phyloP scores from a whole-genome alignment of 2,329 filamentous ascomycete genomes.

The Trichophyton rubrum region DNA sequence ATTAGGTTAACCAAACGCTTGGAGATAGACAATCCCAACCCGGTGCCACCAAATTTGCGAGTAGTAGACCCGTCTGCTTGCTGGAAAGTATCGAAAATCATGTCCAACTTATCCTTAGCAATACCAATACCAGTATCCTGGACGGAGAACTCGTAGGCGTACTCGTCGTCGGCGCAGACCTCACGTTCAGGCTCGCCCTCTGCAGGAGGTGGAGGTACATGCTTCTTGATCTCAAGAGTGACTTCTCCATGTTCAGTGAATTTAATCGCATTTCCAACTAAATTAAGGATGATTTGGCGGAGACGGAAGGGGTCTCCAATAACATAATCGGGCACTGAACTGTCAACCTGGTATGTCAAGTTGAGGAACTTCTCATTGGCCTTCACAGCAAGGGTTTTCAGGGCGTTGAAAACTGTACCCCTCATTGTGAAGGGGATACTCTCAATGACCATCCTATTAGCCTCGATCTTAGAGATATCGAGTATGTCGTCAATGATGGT shows the following conservation, averaged over 20 bases:
- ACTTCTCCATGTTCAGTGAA: slow-evolving; percentile 97
- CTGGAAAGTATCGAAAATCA: slow-evolving; percentile 98
- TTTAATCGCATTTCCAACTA: slow-evolving; percentile 97
- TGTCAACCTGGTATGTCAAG: slow-evolving; percentile 86
- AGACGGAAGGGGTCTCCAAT: slow-evolving; percentile 93
- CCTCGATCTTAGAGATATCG: slow-evolving; percentile 69
- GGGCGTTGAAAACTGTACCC: slow-evolving; percentile 88
- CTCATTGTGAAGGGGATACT: slow-evolving; percentile 92
- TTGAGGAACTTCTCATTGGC: slow-evolving; percentile 92
- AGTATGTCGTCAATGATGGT: slow-evolving; percentile 84
- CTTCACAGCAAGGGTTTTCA: slow-evolving; percentile 94
- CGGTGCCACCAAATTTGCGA: slow-evolving; percentile 87
- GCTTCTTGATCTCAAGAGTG: slow-evolving; percentile 61
- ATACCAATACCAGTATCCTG: slow-evolving; percentile 96
- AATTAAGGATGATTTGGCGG: slow-evolving; percentile 89
- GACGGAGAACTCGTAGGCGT: slow-evolving; percentile 90
- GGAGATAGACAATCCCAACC: slow-evolving; percentile 85
- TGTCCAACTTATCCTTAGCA: slow-evolving; percentile 81
- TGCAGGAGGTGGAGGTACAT: neutral
- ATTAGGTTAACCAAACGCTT: slow-evolving; percentile 90
- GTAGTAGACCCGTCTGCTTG: slow-evolving; percentile 96
- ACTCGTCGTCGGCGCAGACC: slow-evolving; percentile 59
- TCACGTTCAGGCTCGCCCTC: slow-evolving; percentile 51
- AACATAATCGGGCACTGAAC: slow-evolving; percentile 85
- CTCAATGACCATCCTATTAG: slow-evolving; percentile 95